Evolutionary conservation across 768 basidiomycete species (phyloP).

Genomic region (Leccinum boreale): DNA sequence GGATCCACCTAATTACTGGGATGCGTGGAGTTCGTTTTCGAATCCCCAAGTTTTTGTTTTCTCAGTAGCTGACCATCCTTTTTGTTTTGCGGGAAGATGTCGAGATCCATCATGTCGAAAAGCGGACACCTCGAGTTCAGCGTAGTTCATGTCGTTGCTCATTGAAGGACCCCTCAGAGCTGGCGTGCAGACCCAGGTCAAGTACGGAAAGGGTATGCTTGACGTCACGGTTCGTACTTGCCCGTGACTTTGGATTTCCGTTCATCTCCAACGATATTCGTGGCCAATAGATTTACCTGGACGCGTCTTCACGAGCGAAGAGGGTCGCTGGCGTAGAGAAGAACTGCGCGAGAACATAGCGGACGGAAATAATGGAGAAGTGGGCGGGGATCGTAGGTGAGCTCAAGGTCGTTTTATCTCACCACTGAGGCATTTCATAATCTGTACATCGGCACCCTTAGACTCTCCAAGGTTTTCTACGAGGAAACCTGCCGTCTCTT

Average conservation of each 20-base stretch:
- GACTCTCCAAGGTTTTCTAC: not conserved
- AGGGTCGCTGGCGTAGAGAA: not conserved
- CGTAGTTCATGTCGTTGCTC: constrained; percentile 63
- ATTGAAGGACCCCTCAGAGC: constrained; percentile 74
- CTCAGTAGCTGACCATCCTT: not conserved
- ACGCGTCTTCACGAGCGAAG: constrained; percentile 48
- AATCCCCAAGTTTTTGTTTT: not conserved
- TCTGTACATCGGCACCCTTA: not conserved
- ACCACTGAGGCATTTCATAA: not conserved
- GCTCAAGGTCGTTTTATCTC: not conserved
- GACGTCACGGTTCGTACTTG: constrained; percentile 57
- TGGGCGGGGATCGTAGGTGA: not conserved
- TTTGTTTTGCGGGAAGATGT: constrained; percentile 51
- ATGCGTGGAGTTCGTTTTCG: constrained; percentile 67
- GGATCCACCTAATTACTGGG: constrained; percentile 85
- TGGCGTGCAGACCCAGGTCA: constrained; percentile 61
- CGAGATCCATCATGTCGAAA: constrained; percentile 92
- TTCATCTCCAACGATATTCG: constrained; percentile 1
- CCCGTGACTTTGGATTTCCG: not conserved
- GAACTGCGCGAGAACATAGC: constrained; percentile 9
- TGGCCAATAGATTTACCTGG: constrained; percentile 71
- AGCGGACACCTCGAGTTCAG: constrained; percentile 65
- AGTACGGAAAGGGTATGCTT: constrained; percentile 75
- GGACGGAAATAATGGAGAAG: not conserved
- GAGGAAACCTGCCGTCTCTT: too few species aligned